A percentile compares a stretch with the other conserved stretches of the same genome.
Evolutionary conservation across 306 rosid genomes (phyloP).

Genomic region (Hippophae rhamnoides): DNA sequence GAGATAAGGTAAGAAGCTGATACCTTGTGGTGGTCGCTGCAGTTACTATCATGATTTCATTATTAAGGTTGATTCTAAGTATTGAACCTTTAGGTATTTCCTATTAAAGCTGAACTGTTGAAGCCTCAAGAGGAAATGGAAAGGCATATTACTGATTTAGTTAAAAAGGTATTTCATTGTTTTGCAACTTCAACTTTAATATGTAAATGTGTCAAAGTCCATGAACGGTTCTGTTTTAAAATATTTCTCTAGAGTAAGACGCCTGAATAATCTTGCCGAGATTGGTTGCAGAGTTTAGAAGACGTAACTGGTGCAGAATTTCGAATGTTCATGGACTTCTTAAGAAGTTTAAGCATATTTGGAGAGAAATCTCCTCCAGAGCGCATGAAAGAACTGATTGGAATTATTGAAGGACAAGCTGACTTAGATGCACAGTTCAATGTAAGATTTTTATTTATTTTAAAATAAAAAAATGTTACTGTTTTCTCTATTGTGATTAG

Average conservation of each 20-base stretch:
- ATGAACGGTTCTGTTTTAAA: background rate
- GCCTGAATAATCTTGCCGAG: constrained; percentile 24
- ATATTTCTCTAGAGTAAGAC: constrained; percentile 8
- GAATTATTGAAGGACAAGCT: constrained; percentile 92
- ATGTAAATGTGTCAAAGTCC: background rate
- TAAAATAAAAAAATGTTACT: background rate
- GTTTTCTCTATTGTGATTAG: no score
- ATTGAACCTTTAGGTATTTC: constrained; percentile 56
- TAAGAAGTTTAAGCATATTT: constrained; percentile 70
- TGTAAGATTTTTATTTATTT: constrained; percentile 33
- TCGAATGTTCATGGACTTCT: constrained; percentile 85
- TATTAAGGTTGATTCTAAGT: constrained; percentile 12
- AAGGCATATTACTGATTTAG: constrained; percentile 88
- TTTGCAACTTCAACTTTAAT: constrained; percentile 9
- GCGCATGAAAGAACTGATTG: constrained; percentile 80
- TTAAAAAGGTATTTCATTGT: constrained; percentile 57
- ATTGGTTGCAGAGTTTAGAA: constrained; percentile 59
- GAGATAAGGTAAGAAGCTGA: constrained; percentile 61
- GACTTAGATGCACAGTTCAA: constrained; percentile 76
- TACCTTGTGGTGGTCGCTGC: background rate
- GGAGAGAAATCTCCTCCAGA: constrained; percentile 85
- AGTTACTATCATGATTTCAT: constrained; percentile 8
- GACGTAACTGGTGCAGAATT: constrained; percentile 90
- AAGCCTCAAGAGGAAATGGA: constrained; percentile 97
- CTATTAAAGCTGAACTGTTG: constrained; percentile 75